These are phyloP conservation scores for Monosporascus sp. DNA, from an alignment of 2,329 filamentous ascomycete genomes.

Conservation along the genomic window DNA sequence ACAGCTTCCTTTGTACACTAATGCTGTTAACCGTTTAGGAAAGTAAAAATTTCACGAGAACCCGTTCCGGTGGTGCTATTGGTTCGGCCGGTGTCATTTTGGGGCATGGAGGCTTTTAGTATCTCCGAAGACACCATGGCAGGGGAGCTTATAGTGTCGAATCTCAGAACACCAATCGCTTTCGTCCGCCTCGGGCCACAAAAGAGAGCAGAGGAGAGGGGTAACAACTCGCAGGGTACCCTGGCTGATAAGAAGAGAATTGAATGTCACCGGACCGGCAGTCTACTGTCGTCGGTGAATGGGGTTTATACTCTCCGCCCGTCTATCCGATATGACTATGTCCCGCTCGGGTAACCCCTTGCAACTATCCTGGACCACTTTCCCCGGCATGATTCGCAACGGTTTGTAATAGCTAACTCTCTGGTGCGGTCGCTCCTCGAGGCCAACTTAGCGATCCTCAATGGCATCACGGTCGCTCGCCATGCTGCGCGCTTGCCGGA, in stretches of 20 bases:
- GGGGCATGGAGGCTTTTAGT: background rate
- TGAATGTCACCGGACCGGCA: background rate
- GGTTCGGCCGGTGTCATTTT: background rate
- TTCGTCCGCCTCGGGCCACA: background rate
- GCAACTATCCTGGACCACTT: constrained; percentile 8
- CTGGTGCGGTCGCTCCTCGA: background rate
- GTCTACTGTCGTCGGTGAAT: background rate
- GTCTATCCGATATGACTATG: constrained; percentile 13
- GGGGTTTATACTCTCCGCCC: constrained; percentile 6
- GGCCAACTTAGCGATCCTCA: background rate
- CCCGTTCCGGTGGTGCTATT: background rate
- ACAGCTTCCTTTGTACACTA: background rate
- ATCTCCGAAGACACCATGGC: background rate
- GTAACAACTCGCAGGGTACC: background rate
- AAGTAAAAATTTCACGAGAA: background rate
- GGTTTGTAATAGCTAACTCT: background rate
- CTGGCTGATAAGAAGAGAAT: background rate
- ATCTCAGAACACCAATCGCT: background rate
- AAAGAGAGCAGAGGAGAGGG: background rate
- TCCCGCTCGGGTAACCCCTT: constrained; percentile 3
- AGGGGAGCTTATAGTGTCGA: background rate
- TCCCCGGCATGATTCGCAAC: background rate
- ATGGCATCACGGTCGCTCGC: background rate
- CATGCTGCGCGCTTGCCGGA: background rate
- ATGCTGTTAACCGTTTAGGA: background rate